phyloP scores from a whole-genome alignment of 2,329 filamentous ascomycete species.

The Botrytis medusae region DNA sequence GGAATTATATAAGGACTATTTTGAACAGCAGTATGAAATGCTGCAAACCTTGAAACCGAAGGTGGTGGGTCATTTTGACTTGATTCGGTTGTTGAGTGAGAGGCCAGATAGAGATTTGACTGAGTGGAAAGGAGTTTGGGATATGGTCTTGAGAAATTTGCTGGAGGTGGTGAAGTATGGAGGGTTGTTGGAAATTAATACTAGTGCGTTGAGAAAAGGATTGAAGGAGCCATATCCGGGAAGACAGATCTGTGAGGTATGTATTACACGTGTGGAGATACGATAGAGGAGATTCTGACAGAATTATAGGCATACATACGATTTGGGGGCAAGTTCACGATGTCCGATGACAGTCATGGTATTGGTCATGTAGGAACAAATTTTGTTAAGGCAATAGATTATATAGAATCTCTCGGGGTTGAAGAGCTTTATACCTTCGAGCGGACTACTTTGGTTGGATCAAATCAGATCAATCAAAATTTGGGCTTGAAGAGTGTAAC shows the following conservation, averaged over 20 bases:
- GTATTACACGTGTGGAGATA: neutral
- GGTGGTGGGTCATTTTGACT: constrained; percentile 91
- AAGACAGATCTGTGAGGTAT: constrained; percentile 66
- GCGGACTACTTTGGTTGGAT: constrained; percentile 11
- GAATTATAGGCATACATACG: constrained; percentile 57
- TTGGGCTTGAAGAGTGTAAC: constrained; percentile 25
- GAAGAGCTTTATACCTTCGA: constrained; percentile 50
- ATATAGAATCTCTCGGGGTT: constrained; percentile 66
- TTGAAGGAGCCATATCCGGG: constrained; percentile 88
- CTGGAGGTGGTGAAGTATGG: constrained; percentile 68
- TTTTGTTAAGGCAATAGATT: constrained; percentile 69
- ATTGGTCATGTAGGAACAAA: constrained; percentile 85
- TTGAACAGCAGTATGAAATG: constrained; percentile 85
- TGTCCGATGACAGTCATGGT: constrained; percentile 94
- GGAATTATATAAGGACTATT: constrained; percentile 77
- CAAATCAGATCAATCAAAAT: neutral
- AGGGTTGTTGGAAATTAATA: constrained; percentile 87
- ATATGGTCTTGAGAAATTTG: constrained; percentile 71
- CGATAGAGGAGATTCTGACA: neutral
- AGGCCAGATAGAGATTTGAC: constrained; percentile 63
- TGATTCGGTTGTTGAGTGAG: constrained; percentile 77
- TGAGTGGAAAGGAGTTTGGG: constrained; percentile 66
- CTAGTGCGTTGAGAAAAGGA: constrained; percentile 82
- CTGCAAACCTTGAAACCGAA: constrained; percentile 67
- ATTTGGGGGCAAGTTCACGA: constrained; percentile 77